These are phyloP conservation scores for Penicillium vulpinum DNA, from an alignment of 2,329 filamentous ascomycete genomes.

Conservation along the genomic window DNA sequence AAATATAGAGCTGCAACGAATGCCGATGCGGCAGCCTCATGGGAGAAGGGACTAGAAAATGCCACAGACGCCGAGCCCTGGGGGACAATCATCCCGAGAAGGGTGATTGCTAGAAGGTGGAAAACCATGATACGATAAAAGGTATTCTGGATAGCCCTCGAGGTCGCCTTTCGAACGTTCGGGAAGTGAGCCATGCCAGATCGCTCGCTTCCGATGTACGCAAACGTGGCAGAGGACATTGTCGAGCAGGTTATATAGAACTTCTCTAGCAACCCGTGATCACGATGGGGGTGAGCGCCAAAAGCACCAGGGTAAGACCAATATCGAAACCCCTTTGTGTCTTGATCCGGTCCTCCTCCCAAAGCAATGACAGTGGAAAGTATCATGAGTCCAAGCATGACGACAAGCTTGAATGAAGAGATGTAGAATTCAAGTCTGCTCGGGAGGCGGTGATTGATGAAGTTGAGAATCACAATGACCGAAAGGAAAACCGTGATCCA, in stretches of 20 bases:
- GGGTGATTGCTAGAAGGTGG: slow-evolving; percentile 70
- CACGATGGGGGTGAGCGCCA: slow-evolving; percentile 38
- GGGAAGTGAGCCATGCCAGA: slow-evolving; percentile 75
- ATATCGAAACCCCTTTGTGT: slow-evolving; percentile 64
- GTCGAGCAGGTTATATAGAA: slow-evolving; percentile 67
- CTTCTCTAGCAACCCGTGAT: slow-evolving; percentile 45
- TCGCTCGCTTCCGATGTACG: slow-evolving; percentile 73
- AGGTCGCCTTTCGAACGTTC: slow-evolving; percentile 72
- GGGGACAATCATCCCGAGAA: slow-evolving; percentile 74
- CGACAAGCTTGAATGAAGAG: slow-evolving; percentile 64
- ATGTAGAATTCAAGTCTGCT: slow-evolving; percentile 62
- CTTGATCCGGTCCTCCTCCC: slow-evolving; percentile 63
- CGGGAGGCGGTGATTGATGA: slow-evolving; percentile 65
- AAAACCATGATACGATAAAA: slow-evolving; percentile 81
- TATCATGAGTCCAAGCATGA: slow-evolving; percentile 65
- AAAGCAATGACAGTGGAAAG: slow-evolving; percentile 63
- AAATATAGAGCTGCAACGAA: slow-evolving; percentile 71
- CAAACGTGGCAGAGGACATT: slow-evolving; percentile 73
- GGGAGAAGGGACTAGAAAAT: slow-evolving; percentile 46
- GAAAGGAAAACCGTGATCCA: slow-evolving; percentile 71
- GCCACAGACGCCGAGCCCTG: slow-evolving; percentile 62
- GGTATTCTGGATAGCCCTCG: slow-evolving; percentile 73
- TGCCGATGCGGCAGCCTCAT: slow-evolving; percentile 62
- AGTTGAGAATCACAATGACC: slow-evolving; percentile 63
- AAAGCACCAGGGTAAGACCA: slow-evolving; percentile 63